These are phyloP conservation scores for Globisporangium nagaii DNA, from an alignment of 352 stramenopile species.

Conservation along the genomic window DNA sequence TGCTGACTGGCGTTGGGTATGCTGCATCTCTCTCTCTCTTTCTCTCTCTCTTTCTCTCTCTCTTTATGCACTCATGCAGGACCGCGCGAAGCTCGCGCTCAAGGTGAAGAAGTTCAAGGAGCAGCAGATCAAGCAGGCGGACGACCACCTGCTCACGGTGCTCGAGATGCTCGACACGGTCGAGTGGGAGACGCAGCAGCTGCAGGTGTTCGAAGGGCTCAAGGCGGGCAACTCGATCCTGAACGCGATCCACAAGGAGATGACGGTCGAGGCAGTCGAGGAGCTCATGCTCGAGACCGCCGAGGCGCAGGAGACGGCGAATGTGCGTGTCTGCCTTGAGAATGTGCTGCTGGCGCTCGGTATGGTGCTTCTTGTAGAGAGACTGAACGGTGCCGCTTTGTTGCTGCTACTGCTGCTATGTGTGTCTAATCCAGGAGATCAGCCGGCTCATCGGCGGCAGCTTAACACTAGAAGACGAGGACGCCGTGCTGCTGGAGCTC, in stretches of 20 bases:
- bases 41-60: too few relatives aligned
- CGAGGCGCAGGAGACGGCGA: slow-evolving; percentile 73
- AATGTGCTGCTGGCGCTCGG: background rate
- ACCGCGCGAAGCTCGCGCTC: slow-evolving; percentile 80
- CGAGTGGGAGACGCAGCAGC: slow-evolving; percentile 85
- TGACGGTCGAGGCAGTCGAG: slow-evolving; percentile 84
- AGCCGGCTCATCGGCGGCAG: slow-evolving; percentile 71
- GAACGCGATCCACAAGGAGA: slow-evolving; percentile 87
- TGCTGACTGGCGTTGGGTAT: slow-evolving; percentile 2
- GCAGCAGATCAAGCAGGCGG: slow-evolving; percentile 82
- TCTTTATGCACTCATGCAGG: slow-evolving; percentile 36
- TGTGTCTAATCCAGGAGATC: slow-evolving; percentile 62
- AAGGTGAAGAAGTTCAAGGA: slow-evolving; percentile 90
- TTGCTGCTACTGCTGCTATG: slow-evolving; percentile 1
- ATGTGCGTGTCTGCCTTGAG: slow-evolving; percentile 38
- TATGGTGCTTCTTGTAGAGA: background rate
- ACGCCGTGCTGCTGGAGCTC: slow-evolving; percentile 78
- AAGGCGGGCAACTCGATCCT: slow-evolving; percentile 86
- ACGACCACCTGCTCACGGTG: slow-evolving; percentile 84
- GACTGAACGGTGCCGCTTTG: background rate
- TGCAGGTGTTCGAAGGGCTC: slow-evolving; percentile 85
- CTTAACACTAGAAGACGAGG: slow-evolving; percentile 80
- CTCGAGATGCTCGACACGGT: slow-evolving; percentile 85
- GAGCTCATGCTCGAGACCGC: slow-evolving; percentile 87
- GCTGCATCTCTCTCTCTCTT: too few relatives aligned